These are phyloP conservation scores for Claviceps lovelessii DNA, from an alignment of 2,329 filamentous ascomycete genomes.

Conservation along the genomic window DNA sequence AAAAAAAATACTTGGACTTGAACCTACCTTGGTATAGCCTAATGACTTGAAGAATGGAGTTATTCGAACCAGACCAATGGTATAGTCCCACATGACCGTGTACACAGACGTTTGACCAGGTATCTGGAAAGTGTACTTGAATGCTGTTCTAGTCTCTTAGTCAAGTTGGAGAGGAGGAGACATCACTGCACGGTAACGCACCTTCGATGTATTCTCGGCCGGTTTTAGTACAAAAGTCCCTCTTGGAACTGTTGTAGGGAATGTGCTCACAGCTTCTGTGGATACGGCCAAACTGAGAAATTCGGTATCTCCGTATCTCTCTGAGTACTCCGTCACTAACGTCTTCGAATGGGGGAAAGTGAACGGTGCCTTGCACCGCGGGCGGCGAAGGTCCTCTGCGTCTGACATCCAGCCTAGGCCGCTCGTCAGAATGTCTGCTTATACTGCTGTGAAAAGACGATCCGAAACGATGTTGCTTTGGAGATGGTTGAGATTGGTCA, in stretches of 20 bases:
- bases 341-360: slow-evolving; percentile 61
- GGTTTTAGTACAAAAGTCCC: slow-evolving; percentile 73
- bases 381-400: neutral
- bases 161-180: neutral
- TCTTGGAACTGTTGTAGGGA: slow-evolving; percentile 90
- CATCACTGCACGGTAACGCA: slow-evolving; percentile 22
- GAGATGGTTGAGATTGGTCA: neutral
- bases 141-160: slow-evolving; percentile 37
- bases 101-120: slow-evolving; percentile 54
- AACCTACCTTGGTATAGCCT: slow-evolving; percentile 65
- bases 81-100: slow-evolving; percentile 93
- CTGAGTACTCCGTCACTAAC: slow-evolving; percentile 31
- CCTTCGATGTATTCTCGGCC: slow-evolving; percentile 81
- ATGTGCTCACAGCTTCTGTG: slow-evolving; percentile 56
- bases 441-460: neutral
- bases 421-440: neutral
- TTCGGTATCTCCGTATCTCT: slow-evolving; percentile 43
- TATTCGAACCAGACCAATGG: slow-evolving; percentile 82
- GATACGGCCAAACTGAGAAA: slow-evolving; percentile 53
- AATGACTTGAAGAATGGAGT: slow-evolving; percentile 90
- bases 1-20: neutral
- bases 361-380: slow-evolving; percentile 20
- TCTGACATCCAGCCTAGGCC: neutral
- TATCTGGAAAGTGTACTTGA: slow-evolving; percentile 67
- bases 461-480: neutral